Base-by-base conservation (phyloP, 305 asterid genomes). In the Ruellia speciosa region DNA sequence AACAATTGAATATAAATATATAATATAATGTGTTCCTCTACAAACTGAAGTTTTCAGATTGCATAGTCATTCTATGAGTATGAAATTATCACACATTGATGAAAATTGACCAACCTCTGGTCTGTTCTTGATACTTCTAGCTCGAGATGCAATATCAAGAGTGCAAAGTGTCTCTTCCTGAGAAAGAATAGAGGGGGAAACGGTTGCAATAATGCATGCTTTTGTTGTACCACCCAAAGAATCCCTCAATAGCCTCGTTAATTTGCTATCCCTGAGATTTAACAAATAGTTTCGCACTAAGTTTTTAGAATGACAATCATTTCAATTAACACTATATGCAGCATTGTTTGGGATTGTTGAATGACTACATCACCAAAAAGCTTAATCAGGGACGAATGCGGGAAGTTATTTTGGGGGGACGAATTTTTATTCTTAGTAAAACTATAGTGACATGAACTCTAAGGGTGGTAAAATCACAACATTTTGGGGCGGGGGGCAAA, bases 101-200 rank as follows among this genome's bases (percentile, higher is more conserved):
- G 41, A 37, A 37, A 37, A 10, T 10, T 37, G 41, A 6, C 41
- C 11, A 6, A 79, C 86, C 86, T 79, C 86, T 15, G 86, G 86
- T 69, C 66, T 72, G 69, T 79, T 79, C 72, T 65, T 79, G 56
- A 79, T 79, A 64, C 65, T 64, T 56, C 77, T 79, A 60, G 86
- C 86, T 47, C 80, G 82, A 40, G 59, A 72, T 0, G 86, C 82
- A 58, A 76, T 76, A 64, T 79, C 86, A 10, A 79, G 80, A 55
- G 86, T 79, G 66, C 86, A 71, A 62, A 76, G 76, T 41, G 86
- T 79, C 79, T 79, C 86, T 52, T 79, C 86, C 68, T 70, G 69
- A 73, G 75, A 76, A 49, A 74, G 73, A 60, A 71, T 31, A 31
- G 86, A 80, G 2, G 83, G 79, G 49, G 86, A 80, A 52, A 75